phyloP scores from a whole-genome alignment of 345 rosid genomes.

The Garcia nutans region DNA sequence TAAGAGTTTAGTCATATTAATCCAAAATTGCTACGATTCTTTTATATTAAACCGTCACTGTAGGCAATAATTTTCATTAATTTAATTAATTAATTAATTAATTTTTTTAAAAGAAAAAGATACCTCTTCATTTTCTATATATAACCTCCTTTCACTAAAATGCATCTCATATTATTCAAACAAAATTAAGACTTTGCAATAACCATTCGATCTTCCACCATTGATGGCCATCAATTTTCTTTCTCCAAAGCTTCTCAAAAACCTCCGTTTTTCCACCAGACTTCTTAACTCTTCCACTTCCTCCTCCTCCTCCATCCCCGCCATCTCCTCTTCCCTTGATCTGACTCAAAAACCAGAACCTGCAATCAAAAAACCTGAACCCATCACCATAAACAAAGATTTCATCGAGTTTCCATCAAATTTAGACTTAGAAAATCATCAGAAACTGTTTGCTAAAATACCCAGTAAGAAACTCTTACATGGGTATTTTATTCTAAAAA shows the following conservation, averaged over 20 bases:
- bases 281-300: slow-evolving; percentile 16
- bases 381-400: not conserved
- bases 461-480: slow-evolving; percentile 53
- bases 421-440: slow-evolving; percentile 53
- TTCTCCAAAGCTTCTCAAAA: slow-evolving; percentile 36
- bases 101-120: no score
- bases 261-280: slow-evolving; percentile 32
- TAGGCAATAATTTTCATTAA: no score
- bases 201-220: not conserved
- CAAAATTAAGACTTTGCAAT: not conserved
- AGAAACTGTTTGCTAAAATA: slow-evolving; percentile 48
- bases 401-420: not conserved
- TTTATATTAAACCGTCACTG: no score
- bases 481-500: slow-evolving; percentile 48
- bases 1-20: no score
- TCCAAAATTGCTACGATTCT: no score
- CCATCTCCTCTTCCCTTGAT: slow-evolving; percentile 5
- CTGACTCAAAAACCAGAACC: slow-evolving; percentile 18
- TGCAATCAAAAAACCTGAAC: not conserved
- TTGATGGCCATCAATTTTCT: slow-evolving; percentile 50
- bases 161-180: not conserved
- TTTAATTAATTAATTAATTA: no score
- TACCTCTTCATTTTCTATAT: not conserved
- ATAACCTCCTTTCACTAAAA: not conserved
- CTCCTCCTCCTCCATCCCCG: slow-evolving; percentile 22